These are phyloP conservation scores for Malus hybrid DNA, from an alignment of 331 rosid genomes.

Conservation along the genomic window DNA sequence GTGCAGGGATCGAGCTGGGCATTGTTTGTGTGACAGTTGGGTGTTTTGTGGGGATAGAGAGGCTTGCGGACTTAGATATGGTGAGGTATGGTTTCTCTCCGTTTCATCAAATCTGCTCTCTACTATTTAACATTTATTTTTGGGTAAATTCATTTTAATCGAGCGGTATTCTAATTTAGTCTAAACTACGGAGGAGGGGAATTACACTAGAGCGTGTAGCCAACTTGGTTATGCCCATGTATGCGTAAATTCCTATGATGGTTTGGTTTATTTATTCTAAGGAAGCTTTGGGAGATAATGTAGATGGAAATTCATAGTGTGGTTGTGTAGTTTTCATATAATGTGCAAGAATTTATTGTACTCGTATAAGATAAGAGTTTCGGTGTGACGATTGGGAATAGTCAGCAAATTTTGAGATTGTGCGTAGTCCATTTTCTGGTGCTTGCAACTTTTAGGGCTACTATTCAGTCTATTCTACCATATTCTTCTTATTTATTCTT, in stretches of 20 bases:
- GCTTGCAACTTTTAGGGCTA: not conserved
- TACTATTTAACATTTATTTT: no score
- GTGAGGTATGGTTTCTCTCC: slow-evolving; percentile 45
- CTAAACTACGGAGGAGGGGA: no score
- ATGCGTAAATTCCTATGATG: no score
- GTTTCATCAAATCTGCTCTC: not conserved
- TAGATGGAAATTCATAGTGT: not conserved
- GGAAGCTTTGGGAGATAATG: not conserved
- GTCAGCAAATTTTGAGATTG: not conserved
- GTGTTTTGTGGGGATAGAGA: slow-evolving; percentile 71
- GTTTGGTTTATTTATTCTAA: not conserved
- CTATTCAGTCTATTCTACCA: no score
- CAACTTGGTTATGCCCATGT: no score
- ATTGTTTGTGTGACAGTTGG: slow-evolving; percentile 86
- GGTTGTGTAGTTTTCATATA: not conserved
- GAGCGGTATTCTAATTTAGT: no score
- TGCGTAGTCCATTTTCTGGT: not conserved
- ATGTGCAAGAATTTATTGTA: not conserved
- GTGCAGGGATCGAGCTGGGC: slow-evolving; percentile 65
- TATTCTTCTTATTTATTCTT: no score
- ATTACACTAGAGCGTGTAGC: no score
- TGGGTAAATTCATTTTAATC: no score
- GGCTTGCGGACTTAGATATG: slow-evolving; percentile 68
- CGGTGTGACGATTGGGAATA: not conserved
- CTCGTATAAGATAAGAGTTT: not conserved